Evolutionary conservation across 345 rosid species (phyloP), one percentile per base, ranked within the genome.

Genomic region (Litchi chinensis): DNA sequence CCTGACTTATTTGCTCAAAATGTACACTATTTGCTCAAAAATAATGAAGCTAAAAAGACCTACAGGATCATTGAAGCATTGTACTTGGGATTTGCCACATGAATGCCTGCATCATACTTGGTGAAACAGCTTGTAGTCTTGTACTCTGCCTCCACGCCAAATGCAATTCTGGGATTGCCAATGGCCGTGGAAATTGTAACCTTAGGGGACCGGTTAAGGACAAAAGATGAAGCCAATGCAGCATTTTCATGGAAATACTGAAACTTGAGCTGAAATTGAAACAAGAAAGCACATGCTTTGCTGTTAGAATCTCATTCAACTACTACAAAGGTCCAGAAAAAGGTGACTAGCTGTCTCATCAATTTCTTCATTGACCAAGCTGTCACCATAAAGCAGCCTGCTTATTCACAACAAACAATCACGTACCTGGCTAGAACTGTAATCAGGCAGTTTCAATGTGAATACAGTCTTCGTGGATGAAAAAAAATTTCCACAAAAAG

Each of bases 11-110:
- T 32, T 32, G 37, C 37, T 32, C 37, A 32, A 32, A 32, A 32
- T 32, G 37, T 2, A 1, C 37, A 32, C 37, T 41, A 41, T 41
- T 41, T 6, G 44, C 44, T 41, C 44, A 41, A 41, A 41, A 41
- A 41, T 41, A 41, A 41, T 41, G 3, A 41, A 41, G 44, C 44
- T 41, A 32, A 32, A 41, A 57, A 8, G 16, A 80, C 84, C 18
- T 77, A 77, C 80, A 77, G 46, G 22, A 73, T 74, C 26, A 77
- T 62, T 12, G 84, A 67, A 62, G 80, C 81, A 3, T 73, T 41
- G 65, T 18, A 63, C 52, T 63, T 32, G 8, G 59, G 59, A 56
- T 60, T 62, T 11, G 67, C 62, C 28, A 77, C 24, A 5, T 32
- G 68, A 22, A 81, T 39, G 39, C 81, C 80, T 46, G 75, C 78